Conservation (phyloP, 2,329 filamentous ascomycete genomes). For the Penicillium sumatraense region DNA sequence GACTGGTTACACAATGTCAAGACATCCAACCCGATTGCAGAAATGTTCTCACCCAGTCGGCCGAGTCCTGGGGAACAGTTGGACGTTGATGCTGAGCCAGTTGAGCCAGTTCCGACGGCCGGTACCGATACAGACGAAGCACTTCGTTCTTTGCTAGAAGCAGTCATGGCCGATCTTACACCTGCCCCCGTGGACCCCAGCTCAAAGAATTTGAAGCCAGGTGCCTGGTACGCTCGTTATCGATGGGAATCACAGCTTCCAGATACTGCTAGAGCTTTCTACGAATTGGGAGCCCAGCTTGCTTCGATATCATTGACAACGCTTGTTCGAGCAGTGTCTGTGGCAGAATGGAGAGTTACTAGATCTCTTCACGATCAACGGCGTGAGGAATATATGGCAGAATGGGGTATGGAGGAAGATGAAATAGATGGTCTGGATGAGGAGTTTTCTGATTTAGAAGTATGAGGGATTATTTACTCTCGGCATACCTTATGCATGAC, state of each 20-base stretch:
- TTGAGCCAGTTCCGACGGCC: conserved; percentile 9
- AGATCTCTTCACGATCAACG: conserved; percentile 42
- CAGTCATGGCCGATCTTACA: conserved; percentile 50
- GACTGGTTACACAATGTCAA: conserved; percentile 55
- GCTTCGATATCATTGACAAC: conserved; percentile 56
- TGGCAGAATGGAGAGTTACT: conserved; percentile 53
- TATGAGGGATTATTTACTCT: background rate
- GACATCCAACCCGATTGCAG: conserved; percentile 40
- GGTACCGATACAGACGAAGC: conserved; percentile 30
- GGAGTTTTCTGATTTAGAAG: conserved; percentile 15
- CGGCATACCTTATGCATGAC: background rate
- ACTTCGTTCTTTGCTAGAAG: conserved; percentile 45
- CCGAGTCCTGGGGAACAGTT: conserved; percentile 18
- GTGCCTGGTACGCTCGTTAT: conserved; percentile 56
- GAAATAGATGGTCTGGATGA: conserved; percentile 24
- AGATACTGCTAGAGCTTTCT: conserved; percentile 52
- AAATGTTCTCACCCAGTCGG: conserved; percentile 48
- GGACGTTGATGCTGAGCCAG: conserved; percentile 1
- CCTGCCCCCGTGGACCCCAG: conserved; percentile 41
- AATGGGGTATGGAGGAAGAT: conserved; percentile 16
- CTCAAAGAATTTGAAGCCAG: conserved; percentile 47
- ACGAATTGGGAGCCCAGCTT: conserved; percentile 55
- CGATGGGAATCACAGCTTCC: conserved; percentile 54
- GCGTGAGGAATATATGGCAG: conserved; percentile 33
- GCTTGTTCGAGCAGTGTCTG: conserved; percentile 56